These are phyloP conservation scores for Pyrus betulifolia DNA, from an alignment of 306 rosid genomes.

Conservation along the genomic window DNA sequence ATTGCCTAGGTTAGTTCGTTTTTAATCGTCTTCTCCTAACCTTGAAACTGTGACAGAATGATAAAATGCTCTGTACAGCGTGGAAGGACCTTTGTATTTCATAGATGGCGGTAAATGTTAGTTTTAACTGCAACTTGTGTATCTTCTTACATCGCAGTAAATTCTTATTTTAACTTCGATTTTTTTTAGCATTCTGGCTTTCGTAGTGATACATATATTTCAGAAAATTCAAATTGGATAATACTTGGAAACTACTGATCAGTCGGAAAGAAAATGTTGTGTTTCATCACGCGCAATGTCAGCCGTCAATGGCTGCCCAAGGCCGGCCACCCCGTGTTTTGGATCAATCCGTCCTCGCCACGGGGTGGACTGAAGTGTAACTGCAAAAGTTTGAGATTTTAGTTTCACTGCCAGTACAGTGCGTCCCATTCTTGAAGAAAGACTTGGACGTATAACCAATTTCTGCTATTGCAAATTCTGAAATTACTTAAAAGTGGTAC, in stretches of 20 bases:
- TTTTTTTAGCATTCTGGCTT: neutral
- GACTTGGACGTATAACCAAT: too few relatives aligned
- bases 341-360: too few relatives aligned
- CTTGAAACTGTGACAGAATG: conserved; percentile 27
- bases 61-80: conserved; percentile 25
- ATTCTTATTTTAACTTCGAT: neutral
- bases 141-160: neutral
- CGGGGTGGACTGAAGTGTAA: too few relatives aligned
- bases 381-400: too few relatives aligned
- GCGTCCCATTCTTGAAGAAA: too few relatives aligned
- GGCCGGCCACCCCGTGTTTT: too few relatives aligned
- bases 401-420: too few relatives aligned
- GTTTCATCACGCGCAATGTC: too few relatives aligned
- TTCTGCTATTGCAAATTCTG: too few relatives aligned
- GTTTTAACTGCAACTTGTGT: conserved; percentile 13
- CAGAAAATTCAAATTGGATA: neutral
- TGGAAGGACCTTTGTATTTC: conserved; percentile 15
- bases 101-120: conserved; percentile 17
- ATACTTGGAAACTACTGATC: neutral
- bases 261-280: too few relatives aligned
- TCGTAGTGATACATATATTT: neutral
- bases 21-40: conserved; percentile 21
- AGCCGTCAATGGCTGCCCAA: too few relatives aligned
- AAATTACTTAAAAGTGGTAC: too few relatives aligned
- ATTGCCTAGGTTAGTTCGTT: conserved; percentile 23